Percentiles rank a stretch among this genome's conserved stretches.
These are phyloP conservation scores for Astrothelium subdiscretum DNA, from an alignment of 495 filamentous ascomycete genomes.

Conservation along the genomic window DNA sequence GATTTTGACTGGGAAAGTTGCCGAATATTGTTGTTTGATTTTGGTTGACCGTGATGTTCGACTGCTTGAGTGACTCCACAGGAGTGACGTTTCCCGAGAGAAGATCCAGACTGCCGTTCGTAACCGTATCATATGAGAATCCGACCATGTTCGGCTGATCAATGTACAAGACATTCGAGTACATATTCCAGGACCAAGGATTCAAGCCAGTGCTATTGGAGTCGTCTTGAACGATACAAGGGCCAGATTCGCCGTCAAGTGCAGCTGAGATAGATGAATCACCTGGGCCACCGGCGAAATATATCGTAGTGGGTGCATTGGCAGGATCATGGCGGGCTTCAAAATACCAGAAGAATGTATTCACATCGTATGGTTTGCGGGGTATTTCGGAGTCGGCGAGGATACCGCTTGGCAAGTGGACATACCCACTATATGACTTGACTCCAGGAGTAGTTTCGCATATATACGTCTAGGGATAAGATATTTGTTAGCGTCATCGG, in stretches of 20 bases:
- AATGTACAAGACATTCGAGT: slow-evolving; percentile 2
- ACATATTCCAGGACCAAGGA: slow-evolving; percentile 18
- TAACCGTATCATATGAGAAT: neutral
- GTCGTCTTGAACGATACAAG: slow-evolving; percentile 17
- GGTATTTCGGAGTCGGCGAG: slow-evolving; percentile 1
- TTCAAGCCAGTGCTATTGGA: slow-evolving; percentile 29
- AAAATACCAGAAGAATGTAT: slow-evolving; percentile 35
- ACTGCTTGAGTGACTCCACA: neutral
- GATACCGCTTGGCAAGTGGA: slow-evolving; percentile 8
- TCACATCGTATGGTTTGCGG: slow-evolving; percentile 40
- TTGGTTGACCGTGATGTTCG: neutral
- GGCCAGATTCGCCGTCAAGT: slow-evolving; percentile 10
- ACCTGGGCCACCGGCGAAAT: slow-evolving; percentile 54
- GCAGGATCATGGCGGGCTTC: slow-evolving; percentile 29
- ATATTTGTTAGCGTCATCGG: neutral
- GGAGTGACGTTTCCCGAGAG: slow-evolving; percentile 13
- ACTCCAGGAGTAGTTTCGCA: slow-evolving; percentile 6
- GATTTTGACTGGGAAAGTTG: neutral
- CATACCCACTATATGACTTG: slow-evolving; percentile 7
- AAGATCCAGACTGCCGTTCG: slow-evolving; percentile 22
- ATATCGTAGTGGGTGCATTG: slow-evolving; percentile 33
- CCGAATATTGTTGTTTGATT: neutral
- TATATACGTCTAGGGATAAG: slow-evolving; percentile 3
- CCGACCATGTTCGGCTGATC: neutral
- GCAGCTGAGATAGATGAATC: slow-evolving; percentile 1